Evolutionary conservation across 768 basidiomycete genomes (phyloP).

Genomic region (Boletus vermiculosoides): DNA sequence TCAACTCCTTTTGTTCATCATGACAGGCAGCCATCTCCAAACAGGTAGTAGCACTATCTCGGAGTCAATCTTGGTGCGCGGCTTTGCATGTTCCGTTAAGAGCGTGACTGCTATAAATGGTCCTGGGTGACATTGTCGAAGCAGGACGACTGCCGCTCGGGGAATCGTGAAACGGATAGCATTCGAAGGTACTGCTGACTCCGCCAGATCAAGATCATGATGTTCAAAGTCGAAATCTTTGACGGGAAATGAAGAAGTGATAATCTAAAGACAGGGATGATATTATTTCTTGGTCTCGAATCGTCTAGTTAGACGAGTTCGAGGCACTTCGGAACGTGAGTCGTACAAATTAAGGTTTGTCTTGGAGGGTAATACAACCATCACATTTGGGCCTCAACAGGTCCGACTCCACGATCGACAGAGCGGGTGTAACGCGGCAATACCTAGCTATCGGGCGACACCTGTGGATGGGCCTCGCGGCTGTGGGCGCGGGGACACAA

Average conservation of each 20-base stretch:
- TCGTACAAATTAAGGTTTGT: background rate
- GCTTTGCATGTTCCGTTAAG: background rate
- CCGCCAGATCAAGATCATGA: constrained; percentile 5
- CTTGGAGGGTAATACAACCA: background rate
- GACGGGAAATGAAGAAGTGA: background rate
- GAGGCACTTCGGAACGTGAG: background rate
- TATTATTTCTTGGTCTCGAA: background rate
- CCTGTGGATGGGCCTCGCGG: background rate
- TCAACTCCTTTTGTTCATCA: constrained; percentile 4
- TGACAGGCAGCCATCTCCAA: background rate
- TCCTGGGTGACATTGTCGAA: background rate
- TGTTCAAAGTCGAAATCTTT: background rate
- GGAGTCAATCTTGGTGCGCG: constrained; percentile 16
- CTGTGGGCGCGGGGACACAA: too few relatives aligned
- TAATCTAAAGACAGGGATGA: background rate
- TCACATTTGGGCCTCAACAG: background rate
- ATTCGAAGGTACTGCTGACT: background rate
- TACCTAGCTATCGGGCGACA: background rate
- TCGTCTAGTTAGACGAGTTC: background rate
- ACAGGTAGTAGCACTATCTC: constrained; percentile 7
- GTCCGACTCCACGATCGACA: background rate
- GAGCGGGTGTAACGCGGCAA: background rate
- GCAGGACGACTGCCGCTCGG: background rate
- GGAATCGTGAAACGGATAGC: constrained; percentile 5
- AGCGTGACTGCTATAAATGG: background rate